Conservation (phyloP, 2,329 filamentous ascomycete genomes). For the Stachybotrys echinatus region DNA sequence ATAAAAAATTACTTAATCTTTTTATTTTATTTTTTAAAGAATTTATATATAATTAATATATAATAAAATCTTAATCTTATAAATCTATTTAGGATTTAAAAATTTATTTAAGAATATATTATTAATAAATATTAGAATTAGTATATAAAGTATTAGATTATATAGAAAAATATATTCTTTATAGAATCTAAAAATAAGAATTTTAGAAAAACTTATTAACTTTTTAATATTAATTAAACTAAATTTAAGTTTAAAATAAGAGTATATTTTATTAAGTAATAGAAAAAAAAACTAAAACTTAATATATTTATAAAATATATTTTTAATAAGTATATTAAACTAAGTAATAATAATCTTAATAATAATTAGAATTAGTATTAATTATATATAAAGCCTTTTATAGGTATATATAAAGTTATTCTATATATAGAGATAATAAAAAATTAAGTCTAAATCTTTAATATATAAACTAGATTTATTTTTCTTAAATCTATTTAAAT, state of each 20-base stretch:
- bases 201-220: conserved; percentile 13
- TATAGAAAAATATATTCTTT: not conserved
- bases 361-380: conserved; percentile 12
- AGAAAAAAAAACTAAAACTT: conserved; percentile 17
- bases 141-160: not conserved
- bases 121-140: not conserved
- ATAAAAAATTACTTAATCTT: not conserved
- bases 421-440: conserved; percentile 14
- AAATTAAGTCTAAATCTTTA: not conserved
- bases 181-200: conserved; percentile 3
- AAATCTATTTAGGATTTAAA: not conserved
- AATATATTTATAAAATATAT: conserved; percentile 17
- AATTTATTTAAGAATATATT: not conserved
- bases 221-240: conserved; percentile 19
- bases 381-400: conserved; percentile 16
- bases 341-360: conserved; percentile 14
- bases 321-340: conserved; percentile 15
- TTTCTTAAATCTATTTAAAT: not conserved
- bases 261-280: conserved; percentile 1
- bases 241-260: conserved; percentile 12
- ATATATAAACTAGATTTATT: not conserved
- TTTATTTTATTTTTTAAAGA: not conserved
- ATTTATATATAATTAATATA: not conserved
- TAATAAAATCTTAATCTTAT: not conserved
- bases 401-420: conserved; percentile 15